A percentile compares a stretch with the other conserved stretches of the same genome.
Conservation (phyloP, 176 grass and related monocot genomes). For the Oryza meyeriana region DNA sequence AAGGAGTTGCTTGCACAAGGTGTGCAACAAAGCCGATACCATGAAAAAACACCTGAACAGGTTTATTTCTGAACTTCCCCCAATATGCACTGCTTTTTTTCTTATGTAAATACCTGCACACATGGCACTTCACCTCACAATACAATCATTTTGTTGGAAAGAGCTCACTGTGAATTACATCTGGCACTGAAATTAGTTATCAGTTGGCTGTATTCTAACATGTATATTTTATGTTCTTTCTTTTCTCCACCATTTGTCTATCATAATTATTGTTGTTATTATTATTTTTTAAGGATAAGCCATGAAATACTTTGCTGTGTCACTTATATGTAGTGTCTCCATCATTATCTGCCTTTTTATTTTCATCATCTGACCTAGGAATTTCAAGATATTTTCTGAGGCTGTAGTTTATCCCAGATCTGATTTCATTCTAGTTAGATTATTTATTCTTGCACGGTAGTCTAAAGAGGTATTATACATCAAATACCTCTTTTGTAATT, state of each 20-base stretch:
- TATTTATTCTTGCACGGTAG: not conserved
- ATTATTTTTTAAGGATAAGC: not conserved
- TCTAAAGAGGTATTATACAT: not conserved
- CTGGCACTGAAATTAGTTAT: not conserved
- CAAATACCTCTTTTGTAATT: not conserved
- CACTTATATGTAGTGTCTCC: not conserved
- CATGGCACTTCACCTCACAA: not conserved
- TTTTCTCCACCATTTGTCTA: not conserved
- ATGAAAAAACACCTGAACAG: conserved; percentile 98
- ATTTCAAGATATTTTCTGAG: not conserved
- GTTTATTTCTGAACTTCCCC: conserved; percentile 16
- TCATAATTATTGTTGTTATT: not conserved
- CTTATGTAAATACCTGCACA: not conserved
- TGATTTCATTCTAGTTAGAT: not conserved
- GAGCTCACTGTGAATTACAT: not conserved
- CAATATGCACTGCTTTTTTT: not conserved
- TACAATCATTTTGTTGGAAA: not conserved
- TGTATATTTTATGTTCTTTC: not conserved
- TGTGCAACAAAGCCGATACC: conserved; percentile 87
- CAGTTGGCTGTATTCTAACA: not conserved
- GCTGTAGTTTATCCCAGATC: not conserved
- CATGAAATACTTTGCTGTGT: not conserved
- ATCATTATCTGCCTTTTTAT: not conserved
- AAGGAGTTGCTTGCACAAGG: conserved; percentile 96
- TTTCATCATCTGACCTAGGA: too few relatives aligned